These are phyloP conservation scores for Acanthamoeba triangularis DNA, from an alignment of 208 protist genomes.

Conservation along the genomic window DNA sequence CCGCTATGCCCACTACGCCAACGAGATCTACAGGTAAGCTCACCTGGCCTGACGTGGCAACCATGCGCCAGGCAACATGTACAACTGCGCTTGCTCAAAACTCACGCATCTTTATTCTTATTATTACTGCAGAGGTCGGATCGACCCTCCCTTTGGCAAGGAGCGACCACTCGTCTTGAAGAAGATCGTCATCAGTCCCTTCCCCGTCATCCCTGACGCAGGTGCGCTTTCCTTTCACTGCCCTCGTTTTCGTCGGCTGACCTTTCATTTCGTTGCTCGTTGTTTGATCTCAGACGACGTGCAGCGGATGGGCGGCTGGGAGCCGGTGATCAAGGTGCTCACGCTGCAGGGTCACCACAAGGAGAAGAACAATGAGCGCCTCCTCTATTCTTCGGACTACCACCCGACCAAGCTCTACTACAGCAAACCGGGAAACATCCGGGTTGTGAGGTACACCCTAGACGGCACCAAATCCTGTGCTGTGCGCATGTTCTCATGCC, in stretches of 20 bases:
- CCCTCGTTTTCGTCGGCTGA: background rate
- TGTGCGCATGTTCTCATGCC: background rate
- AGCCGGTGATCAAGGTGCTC: slow-evolving; percentile 57
- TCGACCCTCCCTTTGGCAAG: slow-evolving; percentile 21
- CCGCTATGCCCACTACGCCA: slow-evolving; percentile 47
- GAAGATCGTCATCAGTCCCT: slow-evolving; percentile 47
- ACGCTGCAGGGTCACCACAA: slow-evolving; percentile 56
- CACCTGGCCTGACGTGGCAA: background rate
- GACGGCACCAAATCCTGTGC: no score
- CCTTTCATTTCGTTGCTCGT: background rate
- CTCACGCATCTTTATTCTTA: background rate
- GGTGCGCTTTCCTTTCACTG: background rate
- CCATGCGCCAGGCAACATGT: no score
- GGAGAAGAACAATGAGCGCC: slow-evolving; percentile 23
- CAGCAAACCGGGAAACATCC: slow-evolving; percentile 57
- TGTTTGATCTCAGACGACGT: background rate
- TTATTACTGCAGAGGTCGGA: background rate
- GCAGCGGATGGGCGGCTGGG: slow-evolving; percentile 47
- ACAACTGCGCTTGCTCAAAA: background rate
- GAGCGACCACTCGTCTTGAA: slow-evolving; percentile 41
- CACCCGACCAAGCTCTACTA: slow-evolving; percentile 43
- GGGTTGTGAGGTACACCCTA: background rate
- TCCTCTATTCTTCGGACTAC: slow-evolving; percentile 65
- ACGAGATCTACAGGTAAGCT: slow-evolving; percentile 59
- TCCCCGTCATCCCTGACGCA: slow-evolving; percentile 4